phyloP scores from a whole-genome alignment of 768 basidiomycete species.

The Xerocomellus chrysenteron region DNA sequence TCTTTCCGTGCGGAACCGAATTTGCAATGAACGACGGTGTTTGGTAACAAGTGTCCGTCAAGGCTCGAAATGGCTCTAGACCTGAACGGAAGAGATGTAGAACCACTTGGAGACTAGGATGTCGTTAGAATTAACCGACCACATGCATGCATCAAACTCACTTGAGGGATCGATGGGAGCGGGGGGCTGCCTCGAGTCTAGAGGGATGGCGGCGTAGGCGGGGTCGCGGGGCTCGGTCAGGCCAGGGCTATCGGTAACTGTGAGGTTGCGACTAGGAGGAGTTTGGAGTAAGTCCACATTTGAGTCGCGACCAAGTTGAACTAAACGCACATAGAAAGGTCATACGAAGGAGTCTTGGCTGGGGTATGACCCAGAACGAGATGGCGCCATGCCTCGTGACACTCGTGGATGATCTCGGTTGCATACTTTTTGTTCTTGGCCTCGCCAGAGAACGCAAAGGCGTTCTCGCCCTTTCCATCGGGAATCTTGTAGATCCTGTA shows the following conservation, averaged over 20 bases:
- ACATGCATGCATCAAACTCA: constrained; percentile 37
- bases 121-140: constrained; percentile 9
- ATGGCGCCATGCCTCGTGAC: constrained; percentile 97
- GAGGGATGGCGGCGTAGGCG: constrained; percentile 63
- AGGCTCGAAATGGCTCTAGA: constrained; percentile 37
- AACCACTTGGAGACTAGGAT: constrained; percentile 84
- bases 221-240: constrained; percentile 62
- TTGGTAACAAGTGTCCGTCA: not conserved
- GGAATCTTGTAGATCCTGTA: constrained; percentile 92
- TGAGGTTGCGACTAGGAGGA: constrained; percentile 70
- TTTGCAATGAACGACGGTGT: not conserved
- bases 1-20: no score
- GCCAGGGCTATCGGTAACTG: constrained; percentile 62
- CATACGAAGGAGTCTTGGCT: constrained; percentile 68
- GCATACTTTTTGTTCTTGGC: constrained; percentile 99
- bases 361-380: constrained; percentile 79
- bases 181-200: constrained; percentile 79
- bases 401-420: constrained; percentile 98
- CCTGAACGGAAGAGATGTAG: constrained; percentile 88
- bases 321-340: constrained; percentile 77
- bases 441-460: constrained; percentile 98
- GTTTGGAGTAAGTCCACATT: not conserved
- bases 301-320: not conserved
- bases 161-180: constrained; percentile 90
- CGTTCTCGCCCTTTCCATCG: constrained; percentile 95